These are phyloP conservation scores for Kazachstania kunashirensis DNA, from an alignment of 805 yeast species.

Conservation along the genomic window DNA sequence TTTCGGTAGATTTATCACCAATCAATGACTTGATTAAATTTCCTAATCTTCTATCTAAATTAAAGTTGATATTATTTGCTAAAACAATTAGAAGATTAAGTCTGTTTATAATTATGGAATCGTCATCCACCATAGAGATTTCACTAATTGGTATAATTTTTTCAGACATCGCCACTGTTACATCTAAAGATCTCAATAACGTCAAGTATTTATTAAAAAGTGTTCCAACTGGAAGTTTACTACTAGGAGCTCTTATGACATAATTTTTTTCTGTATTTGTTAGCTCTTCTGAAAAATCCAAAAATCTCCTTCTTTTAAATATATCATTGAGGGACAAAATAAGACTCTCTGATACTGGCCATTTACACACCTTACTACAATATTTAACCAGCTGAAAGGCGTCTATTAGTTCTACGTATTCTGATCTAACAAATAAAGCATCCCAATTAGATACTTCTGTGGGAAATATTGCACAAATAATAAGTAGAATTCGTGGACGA, in stretches of 20 bases:
- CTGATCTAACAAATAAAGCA: conserved; percentile 10
- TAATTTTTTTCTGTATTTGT: conserved; percentile 4
- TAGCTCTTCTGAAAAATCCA: conserved; percentile 21
- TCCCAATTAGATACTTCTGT: conserved; percentile 15
- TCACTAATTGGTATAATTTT: conserved; percentile 25
- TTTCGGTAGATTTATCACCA: neutral
- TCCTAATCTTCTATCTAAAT: conserved; percentile 18
- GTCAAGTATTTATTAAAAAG: conserved; percentile 20
- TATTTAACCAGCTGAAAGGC: conserved; percentile 14
- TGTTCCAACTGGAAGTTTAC: conserved; percentile 3
- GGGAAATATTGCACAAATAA: conserved; percentile 17
- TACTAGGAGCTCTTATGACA: conserved; percentile 6
- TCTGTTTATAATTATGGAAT: conserved; percentile 21
- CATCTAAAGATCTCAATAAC: conserved; percentile 7
- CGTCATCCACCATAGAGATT: conserved; percentile 11
- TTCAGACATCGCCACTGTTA: conserved; percentile 17
- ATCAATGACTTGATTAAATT: conserved; percentile 14
- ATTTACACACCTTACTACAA: conserved; percentile 20
- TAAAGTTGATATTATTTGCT: conserved; percentile 13
- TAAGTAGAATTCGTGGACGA: conserved; percentile 11
- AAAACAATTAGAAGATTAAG: conserved; percentile 21
- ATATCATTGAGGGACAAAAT: conserved; percentile 32
- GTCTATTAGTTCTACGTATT: conserved; percentile 6
- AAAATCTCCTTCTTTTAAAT: conserved; percentile 21
- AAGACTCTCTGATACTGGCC: conserved; percentile 37